phyloP scores from a whole-genome alignment of 768 basidiomycete genomes.

The Imleria badia region DNA sequence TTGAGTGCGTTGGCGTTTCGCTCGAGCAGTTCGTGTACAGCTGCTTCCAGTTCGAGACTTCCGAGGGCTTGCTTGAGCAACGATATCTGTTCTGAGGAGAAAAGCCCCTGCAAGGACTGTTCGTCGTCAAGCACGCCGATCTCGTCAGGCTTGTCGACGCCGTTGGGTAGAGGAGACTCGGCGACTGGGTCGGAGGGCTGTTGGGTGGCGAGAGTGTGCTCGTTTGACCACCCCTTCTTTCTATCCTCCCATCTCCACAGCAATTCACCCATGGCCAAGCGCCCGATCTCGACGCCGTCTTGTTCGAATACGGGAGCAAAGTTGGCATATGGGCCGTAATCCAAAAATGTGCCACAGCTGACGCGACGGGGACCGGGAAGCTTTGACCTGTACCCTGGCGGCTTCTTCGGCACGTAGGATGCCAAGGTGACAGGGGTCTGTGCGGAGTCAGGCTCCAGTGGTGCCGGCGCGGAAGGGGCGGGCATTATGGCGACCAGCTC shows the following conservation, averaged over 20 bases:
- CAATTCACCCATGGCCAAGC: constrained; percentile 57
- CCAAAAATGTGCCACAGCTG: constrained; percentile 67
- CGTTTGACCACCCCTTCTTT: constrained; percentile 31
- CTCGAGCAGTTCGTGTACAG: constrained; percentile 66
- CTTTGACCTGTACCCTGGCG: constrained; percentile 40
- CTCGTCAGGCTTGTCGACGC: constrained; percentile 6
- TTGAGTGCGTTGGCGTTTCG: constrained; percentile 63
- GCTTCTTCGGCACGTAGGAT: constrained; percentile 51
- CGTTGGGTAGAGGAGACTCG: constrained; percentile 11
- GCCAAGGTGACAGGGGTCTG: constrained; percentile 47
- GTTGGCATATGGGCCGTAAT: constrained; percentile 73
- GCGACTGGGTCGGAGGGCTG: neutral
- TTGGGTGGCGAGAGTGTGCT: constrained; percentile 10
- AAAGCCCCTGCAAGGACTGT: constrained; percentile 48
- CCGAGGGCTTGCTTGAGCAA: constrained; percentile 60
- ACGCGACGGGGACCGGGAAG: constrained; percentile 53
- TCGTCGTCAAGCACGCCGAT: constrained; percentile 33
- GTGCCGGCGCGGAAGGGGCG: constrained; percentile 41
- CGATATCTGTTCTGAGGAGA: constrained; percentile 55
- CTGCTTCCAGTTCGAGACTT: constrained; percentile 63
- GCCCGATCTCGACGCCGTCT: constrained; percentile 70
- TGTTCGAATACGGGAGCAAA: constrained; percentile 83
- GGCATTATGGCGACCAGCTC: constrained; percentile 77
- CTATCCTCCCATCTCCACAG: constrained; percentile 52
- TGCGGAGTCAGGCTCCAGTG: constrained; percentile 30